Conservation (phyloP, 495 filamentous ascomycete species). For the Penicillium macrosclerotiorum region DNA sequence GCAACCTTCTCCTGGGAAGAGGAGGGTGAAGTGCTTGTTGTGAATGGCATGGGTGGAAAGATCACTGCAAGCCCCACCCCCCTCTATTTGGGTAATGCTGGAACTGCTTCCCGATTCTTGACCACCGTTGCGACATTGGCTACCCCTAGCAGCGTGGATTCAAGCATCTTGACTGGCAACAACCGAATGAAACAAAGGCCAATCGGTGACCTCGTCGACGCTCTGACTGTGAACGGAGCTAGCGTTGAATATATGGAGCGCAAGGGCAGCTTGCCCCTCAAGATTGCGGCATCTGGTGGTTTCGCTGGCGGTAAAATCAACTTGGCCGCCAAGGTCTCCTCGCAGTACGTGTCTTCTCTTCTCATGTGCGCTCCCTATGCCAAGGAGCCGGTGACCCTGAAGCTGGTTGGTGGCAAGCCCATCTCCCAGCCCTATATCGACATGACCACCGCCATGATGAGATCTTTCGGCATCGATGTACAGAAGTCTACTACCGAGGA, state of each 20-base stretch:
- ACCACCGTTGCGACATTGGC: constrained; percentile 90
- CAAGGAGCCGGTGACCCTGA: constrained; percentile 86
- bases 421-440: constrained; percentile 98
- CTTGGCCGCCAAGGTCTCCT: constrained; percentile 89
- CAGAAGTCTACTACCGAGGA: constrained; percentile 67
- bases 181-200: constrained; percentile 94
- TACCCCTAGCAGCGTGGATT: constrained; percentile 56
- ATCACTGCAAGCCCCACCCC: constrained; percentile 71
- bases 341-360: constrained; percentile 94
- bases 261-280: constrained; percentile 73
- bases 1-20: constrained; percentile 95
- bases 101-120: constrained; percentile 92
- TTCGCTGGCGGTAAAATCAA: constrained; percentile 91
- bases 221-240: constrained; percentile 80
- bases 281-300: constrained; percentile 77
- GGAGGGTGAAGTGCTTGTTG: constrained; percentile 82
- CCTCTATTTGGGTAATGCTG: constrained; percentile 94
- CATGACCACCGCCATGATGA: constrained; percentile 99
- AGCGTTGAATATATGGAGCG: constrained; percentile 79
- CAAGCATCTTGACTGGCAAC: constrained; percentile 88
- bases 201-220: constrained; percentile 91
- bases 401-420: constrained; percentile 87
- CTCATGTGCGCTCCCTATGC: constrained; percentile 97
- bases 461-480: constrained; percentile 83
- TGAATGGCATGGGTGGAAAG: constrained; percentile 84